phyloP scores from a whole-genome alignment of 176 grass and related monocot species.

The Carex myosuroides region DNA sequence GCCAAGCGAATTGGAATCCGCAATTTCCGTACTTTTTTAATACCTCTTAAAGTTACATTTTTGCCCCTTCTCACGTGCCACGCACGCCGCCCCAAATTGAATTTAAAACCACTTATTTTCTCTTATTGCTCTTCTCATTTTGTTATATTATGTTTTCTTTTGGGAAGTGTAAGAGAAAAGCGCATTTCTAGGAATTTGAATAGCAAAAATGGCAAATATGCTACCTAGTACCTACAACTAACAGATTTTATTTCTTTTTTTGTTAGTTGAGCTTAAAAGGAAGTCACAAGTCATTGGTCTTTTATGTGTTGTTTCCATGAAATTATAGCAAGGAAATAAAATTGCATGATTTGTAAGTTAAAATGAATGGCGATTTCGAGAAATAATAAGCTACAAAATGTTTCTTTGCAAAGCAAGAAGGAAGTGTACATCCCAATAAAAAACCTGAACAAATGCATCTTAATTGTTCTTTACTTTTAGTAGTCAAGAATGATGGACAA shows the following conservation, averaged over 20 bases:
- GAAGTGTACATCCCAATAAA: not conserved
- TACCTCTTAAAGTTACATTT: not conserved
- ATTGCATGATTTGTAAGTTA: not conserved
- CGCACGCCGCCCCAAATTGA: not conserved
- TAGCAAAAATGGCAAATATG: not conserved
- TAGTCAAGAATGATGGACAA: too few relatives aligned
- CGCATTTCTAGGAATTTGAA: not conserved
- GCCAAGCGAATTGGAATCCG: conserved; percentile 55
- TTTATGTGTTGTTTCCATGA: not conserved
- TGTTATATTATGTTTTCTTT: not conserved
- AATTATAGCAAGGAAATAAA: not conserved
- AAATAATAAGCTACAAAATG: not conserved
- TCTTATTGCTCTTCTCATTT: not conserved
- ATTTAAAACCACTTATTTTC: not conserved
- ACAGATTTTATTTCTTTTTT: not conserved
- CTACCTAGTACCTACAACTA: not conserved
- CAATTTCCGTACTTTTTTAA: conserved; percentile 19
- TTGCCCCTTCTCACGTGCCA: conserved; percentile 15
- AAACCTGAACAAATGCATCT: too few relatives aligned
- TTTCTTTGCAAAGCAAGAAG: not conserved
- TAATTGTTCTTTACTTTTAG: too few relatives aligned
- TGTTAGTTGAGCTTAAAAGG: not conserved
- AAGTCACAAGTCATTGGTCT: not conserved
- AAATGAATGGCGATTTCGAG: not conserved
- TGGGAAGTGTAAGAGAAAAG: not conserved